Base-by-base conservation (phyloP, 78 protist genomes). In the Guillardia theta region DNA sequence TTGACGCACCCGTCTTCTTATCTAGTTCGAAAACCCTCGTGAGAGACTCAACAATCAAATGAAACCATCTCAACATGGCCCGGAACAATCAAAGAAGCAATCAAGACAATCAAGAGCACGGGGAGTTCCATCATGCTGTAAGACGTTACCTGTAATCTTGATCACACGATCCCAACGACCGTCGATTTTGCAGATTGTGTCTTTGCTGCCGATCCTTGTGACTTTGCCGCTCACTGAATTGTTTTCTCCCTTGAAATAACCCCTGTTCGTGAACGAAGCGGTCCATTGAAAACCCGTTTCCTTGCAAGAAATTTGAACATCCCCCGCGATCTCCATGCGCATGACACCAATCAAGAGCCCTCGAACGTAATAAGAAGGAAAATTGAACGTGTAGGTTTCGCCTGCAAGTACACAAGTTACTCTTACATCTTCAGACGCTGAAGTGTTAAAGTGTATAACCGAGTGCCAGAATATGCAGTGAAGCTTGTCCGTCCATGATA, bases 201-300 rank as follows among this genome's bases (percentile, higher is more conserved):
- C 27, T 24, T 30, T 58, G 70, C 70, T 58, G 39, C 70, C 70
- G 70, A 58, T 58, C 70, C 27, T 58, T 24, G 39, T 24, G 39
- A 58, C 70, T 30, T 58, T 58, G 39, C 70, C 70, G 39, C 27
- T 30, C 70, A 97, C 93, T 3, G 64, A 78, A 88, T 96, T 97
- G 92, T 96, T 94, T 39, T 95, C 95, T 45, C 98, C 98, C 12
- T 97, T 95, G 93, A 97, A 87, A 48, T 95, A 87, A 30, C 92
- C 96, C 88, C 97, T 97, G 39, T 95, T 39, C 95, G 94, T 95
- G 90, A 98, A 98, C 39, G 97, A 95, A 53, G 98, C 6, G 33
- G 92, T 95, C 15, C 94, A 39, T 33, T 19, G 24, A 33, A 93
- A 33, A 37, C 93, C 95, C n/a, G 97, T 95, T 43, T 97, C 44